Evolutionary conservation across 2,329 filamentous ascomycete genomes (phyloP), one percentile per base, ranked within the genome.

Genomic region (Cryphonectria radicalis): DNA sequence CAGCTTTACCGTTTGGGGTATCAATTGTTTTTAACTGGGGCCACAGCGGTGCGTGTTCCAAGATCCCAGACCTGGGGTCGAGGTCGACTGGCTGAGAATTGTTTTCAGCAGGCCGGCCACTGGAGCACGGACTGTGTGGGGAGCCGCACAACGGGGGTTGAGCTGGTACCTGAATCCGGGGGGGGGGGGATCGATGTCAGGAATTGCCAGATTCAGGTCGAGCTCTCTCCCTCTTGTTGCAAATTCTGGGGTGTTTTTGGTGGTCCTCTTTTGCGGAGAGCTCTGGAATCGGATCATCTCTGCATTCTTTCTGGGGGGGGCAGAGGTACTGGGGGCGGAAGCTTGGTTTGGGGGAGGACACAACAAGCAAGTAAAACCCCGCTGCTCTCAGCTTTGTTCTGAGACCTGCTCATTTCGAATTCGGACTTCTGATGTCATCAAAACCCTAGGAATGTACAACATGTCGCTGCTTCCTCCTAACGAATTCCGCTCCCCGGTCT

Each of bases 111-210:
- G 3, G 55, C 55, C 35, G 6, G 28, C 55, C 25, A 25, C 25
- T 50, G 42, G 32, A 40, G 66, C 57, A 68, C 55, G 25, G 59
- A 68, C 66, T 68, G 66, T 68, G 66, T 63, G 66, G 57, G 42
- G 42, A 53, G 57, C 63, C 32, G 42, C 57, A 50, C 22, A 62
- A 68, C 55, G 40, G 66, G 65, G 66, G 55, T 37, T 42, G 28
- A 37, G 28, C 60, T 59, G 59, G 37, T 63, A 63, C 25, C 57
- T 53, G 42, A 46, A 63, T 68, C 66, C 66, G n/a, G n/a, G n/a
- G n/a, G n/a, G 57, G 66, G 66, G 66, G 40, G 25, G 55, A 68
- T 63, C 66, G 40, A 62, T 60, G 40, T 68, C 40, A 62, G 57
- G 42, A 68, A 35, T 17, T 62, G 43, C 66, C 66, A 50, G 50